Conservation (phyloP, 495 filamentous ascomycete genomes). For the Penicillium antarcticum region DNA sequence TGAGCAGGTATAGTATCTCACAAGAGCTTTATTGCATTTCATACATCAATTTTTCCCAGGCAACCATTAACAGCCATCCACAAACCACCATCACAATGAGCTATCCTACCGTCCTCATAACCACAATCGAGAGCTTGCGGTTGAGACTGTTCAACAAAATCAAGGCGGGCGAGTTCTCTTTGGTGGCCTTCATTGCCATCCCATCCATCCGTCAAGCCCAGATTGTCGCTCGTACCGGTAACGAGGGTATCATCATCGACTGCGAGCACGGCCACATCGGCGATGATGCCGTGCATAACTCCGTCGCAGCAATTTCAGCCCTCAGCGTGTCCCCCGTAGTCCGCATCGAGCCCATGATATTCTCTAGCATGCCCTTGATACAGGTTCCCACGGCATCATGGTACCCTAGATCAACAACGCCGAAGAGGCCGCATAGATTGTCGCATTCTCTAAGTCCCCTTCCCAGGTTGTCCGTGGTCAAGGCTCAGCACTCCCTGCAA, state of each 20-base stretch:
- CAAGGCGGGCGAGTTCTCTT: slow-evolving; percentile 25
- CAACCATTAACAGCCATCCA: background rate
- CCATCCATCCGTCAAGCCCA: slow-evolving; percentile 35
- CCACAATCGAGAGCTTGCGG: slow-evolving; percentile 30
- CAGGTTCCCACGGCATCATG: slow-evolving; percentile 61
- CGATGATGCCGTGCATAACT: slow-evolving; percentile 81
- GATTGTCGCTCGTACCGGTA: slow-evolving; percentile 34
- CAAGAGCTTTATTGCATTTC: background rate
- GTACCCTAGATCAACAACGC: slow-evolving; percentile 33
- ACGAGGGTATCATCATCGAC: slow-evolving; percentile 35
- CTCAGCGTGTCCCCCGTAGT: slow-evolving; percentile 64
- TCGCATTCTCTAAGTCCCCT: slow-evolving; percentile 63
- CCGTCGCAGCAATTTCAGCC: slow-evolving; percentile 67
- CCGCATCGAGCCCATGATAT: slow-evolving; percentile 65
- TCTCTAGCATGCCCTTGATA: slow-evolving; percentile 69
- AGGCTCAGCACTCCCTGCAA: slow-evolving; percentile 20
- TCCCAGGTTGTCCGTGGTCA: slow-evolving; percentile 56
- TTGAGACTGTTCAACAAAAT: slow-evolving; percentile 35
- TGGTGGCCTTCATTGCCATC: slow-evolving; percentile 39
- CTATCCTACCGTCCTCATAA: slow-evolving; percentile 32
- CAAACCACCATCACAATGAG: slow-evolving; percentile 15
- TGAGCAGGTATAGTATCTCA: background rate
- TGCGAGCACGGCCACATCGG: slow-evolving; percentile 27
- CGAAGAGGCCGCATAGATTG: slow-evolving; percentile 59
- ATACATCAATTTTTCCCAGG: background rate